Conservation (phyloP, 148 eudicot genomes). For the Persicaria maculosa region DNA sequence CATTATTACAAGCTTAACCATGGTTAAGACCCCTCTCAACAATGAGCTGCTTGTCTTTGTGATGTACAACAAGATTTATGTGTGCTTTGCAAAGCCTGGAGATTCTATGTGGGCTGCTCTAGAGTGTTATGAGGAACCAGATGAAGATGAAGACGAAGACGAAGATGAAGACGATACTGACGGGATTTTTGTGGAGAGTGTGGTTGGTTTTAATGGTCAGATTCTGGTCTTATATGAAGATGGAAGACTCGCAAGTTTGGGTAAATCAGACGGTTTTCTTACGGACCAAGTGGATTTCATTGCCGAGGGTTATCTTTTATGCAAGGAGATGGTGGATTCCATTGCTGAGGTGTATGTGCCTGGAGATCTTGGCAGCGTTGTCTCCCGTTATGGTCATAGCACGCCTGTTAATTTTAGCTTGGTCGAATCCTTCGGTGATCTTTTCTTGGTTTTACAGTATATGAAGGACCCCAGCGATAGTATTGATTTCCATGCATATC, state of each 20-base stretch:
- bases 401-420: background rate
- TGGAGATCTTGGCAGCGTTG: background rate
- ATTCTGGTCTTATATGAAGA: background rate
- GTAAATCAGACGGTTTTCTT: background rate
- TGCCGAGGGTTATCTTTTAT: background rate
- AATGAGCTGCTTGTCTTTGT: background rate
- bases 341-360: background rate
- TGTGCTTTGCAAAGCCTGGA: background rate
- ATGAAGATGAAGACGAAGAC: too few relatives aligned
- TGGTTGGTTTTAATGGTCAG: background rate
- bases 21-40: background rate
- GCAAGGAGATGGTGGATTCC: too few relatives aligned
- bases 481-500: background rate
- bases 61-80: background rate
- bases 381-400: background rate
- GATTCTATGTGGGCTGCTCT: background rate
- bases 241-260: background rate
- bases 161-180: background rate
- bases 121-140: background rate
- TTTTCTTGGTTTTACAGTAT: background rate
- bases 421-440: background rate
- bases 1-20: background rate
- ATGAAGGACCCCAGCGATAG: background rate
- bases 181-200: background rate
- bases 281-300: background rate